phyloP scores from a whole-genome alignment of 805 yeast genomes.

The Myxozyma neotropica region DNA sequence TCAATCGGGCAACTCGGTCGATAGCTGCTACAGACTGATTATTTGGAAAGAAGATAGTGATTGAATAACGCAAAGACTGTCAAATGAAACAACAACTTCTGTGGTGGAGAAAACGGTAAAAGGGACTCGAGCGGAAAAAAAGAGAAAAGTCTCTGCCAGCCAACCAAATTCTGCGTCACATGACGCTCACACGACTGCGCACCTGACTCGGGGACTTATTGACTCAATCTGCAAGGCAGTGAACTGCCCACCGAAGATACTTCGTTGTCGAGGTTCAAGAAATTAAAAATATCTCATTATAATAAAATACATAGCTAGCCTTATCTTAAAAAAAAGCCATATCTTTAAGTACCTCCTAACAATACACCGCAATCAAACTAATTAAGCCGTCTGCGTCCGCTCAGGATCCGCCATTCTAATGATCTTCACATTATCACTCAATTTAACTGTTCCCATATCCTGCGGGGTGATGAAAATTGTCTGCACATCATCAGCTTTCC shows the following conservation, averaged over 20 bases:
- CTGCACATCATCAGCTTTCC: constrained; percentile 69
- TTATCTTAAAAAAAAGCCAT: too few species aligned
- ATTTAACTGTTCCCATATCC: constrained; percentile 71
- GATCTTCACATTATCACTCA: constrained; percentile 52
- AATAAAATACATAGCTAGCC: too few species aligned
- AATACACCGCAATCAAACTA: background rate
- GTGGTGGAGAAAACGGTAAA: background rate
- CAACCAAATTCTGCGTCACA: constrained; percentile 6
- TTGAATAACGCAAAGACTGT: background rate
- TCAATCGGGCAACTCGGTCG: background rate
- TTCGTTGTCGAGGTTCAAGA: too few species aligned
- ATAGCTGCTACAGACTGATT: background rate
- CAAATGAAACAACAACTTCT: background rate
- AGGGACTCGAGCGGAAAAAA: constrained; percentile 1
- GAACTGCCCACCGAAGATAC: too few species aligned
- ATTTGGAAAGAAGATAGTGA: background rate
- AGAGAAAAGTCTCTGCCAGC: constrained; percentile 9
- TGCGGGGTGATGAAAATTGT: constrained; percentile 94
- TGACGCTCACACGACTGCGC: constrained; percentile 1
- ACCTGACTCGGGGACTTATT: background rate
- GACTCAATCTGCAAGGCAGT: too few species aligned
- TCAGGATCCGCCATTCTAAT: constrained; percentile 43
- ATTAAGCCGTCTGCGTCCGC: constrained; percentile 17
- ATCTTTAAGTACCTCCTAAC: background rate
- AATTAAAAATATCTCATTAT: too few species aligned